A percentile compares a stretch with the other conserved stretches of the same genome.
These are phyloP conservation scores for Guadua angustifolia DNA, from an alignment of 176 grass and related monocot genomes.

Conservation along the genomic window DNA sequence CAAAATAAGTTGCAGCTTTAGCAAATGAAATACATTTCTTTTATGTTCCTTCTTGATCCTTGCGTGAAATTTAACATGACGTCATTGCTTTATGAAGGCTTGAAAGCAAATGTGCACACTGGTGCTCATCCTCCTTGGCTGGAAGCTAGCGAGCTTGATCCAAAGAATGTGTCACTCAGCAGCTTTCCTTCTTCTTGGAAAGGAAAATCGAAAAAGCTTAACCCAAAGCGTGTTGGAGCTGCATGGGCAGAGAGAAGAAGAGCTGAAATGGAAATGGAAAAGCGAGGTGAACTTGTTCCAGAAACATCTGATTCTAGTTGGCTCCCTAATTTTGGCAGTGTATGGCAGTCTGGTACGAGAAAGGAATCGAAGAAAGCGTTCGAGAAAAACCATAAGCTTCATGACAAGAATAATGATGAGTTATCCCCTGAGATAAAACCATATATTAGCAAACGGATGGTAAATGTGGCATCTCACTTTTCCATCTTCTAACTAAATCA, in stretches of 20 bases:
- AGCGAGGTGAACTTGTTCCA: conserved; percentile 59
- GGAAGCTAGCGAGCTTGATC: conserved; percentile 54
- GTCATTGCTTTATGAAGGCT: conserved; percentile 57
- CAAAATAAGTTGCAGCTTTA: conserved; percentile 31
- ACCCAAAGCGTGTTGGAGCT: conserved; percentile 92
- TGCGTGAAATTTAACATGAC: conserved; percentile 30
- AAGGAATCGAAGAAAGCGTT: conserved; percentile 88
- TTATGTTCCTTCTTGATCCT: conserved; percentile 33
- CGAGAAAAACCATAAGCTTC: conserved; percentile 62
- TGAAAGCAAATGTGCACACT: conserved; percentile 81
- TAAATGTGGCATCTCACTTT: conserved; percentile 48
- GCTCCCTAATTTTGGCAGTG: conserved; percentile 96
- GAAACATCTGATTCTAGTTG: conserved; percentile 61
- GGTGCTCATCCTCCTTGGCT: conserved; percentile 89
- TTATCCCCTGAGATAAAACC: conserved; percentile 65
- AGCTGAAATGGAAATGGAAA: conserved; percentile 86
- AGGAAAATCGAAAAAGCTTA: conserved; percentile 69
- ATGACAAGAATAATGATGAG: conserved; percentile 44
- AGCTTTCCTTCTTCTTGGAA: conserved; percentile 30
- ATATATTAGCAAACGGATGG: conserved; percentile 94
- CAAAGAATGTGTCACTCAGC: conserved; percentile 33
- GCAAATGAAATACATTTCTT: conserved; percentile 16
- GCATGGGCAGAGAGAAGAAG: conserved; percentile 92
- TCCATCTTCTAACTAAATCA: conserved; percentile 20
- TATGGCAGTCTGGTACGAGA: conserved; percentile 86